phyloP scores from a whole-genome alignment of 129 eudicot species.

The Scalesia atractyloides region DNA sequence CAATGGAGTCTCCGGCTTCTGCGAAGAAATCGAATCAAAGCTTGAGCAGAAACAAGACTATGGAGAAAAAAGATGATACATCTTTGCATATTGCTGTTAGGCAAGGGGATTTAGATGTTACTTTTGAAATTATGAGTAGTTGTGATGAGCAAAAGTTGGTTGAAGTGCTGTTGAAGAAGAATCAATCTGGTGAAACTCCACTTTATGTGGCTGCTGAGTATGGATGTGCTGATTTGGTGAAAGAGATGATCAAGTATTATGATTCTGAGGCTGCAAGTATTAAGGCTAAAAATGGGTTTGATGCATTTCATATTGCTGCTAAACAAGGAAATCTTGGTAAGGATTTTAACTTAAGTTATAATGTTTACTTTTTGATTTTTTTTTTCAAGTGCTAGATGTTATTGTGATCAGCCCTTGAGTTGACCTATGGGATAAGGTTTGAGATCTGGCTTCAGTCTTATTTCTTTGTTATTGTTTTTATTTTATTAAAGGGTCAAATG shows the following conservation, averaged over 20 bases:
- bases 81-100: constrained; percentile 62
- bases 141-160: constrained; percentile 41
- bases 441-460: constrained; percentile 2
- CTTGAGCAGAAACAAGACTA: constrained; percentile 43
- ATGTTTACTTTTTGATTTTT: neutral
- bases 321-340: constrained; percentile 65
- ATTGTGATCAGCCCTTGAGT: constrained; percentile 12
- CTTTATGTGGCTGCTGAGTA: constrained; percentile 66
- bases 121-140: constrained; percentile 36
- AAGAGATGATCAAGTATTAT: constrained; percentile 53
- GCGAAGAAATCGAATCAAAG: constrained; percentile 33
- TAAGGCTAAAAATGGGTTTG: constrained; percentile 56
- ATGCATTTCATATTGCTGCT: constrained; percentile 61
- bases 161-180: constrained; percentile 46
- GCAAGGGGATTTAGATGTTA: constrained; percentile 44
- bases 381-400: neutral
- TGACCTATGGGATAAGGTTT: constrained; percentile 14
- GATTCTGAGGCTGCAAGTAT: constrained; percentile 51
- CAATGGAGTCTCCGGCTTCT: constrained; percentile 38
- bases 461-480: neutral
- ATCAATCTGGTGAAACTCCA: constrained; percentile 58
- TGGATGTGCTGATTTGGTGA: constrained; percentile 45
- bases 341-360: constrained; percentile 17
- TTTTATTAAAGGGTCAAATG: neutral
- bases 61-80: constrained; percentile 61